These are phyloP conservation scores for Hyphodiscus hymeniophilus DNA, from an alignment of 495 filamentous ascomycete genomes.

Conservation along the genomic window DNA sequence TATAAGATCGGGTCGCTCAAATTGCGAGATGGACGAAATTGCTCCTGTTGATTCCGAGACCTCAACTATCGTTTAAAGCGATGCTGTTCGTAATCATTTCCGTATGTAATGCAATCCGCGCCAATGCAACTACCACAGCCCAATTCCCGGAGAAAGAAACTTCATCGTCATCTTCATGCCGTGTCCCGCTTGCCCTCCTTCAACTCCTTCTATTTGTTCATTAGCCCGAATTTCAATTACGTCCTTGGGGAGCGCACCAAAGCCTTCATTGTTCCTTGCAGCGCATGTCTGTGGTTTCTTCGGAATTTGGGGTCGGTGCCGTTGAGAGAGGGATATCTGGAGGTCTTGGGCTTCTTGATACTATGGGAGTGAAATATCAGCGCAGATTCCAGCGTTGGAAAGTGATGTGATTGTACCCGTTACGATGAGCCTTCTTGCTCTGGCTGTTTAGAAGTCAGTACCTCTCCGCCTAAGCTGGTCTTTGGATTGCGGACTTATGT, in stretches of 20 bases:
- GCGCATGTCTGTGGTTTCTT: constrained; percentile 97
- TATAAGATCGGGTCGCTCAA: constrained; percentile 6
- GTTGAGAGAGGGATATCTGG: constrained; percentile 96
- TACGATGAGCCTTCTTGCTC: constrained; percentile 92
- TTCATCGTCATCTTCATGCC: constrained; percentile 53
- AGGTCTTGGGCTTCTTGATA: constrained; percentile 99
- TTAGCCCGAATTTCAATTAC: not conserved
- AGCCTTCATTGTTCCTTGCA: constrained; percentile 96
- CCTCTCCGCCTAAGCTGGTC: not conserved
- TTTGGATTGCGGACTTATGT: constrained; percentile 1
- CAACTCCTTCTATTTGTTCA: constrained; percentile 74
- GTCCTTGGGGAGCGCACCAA: constrained; percentile 57
- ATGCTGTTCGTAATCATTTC: constrained; percentile 7
- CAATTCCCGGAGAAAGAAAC: constrained; percentile 11
- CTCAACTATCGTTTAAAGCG: constrained; percentile 17
- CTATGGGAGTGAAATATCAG: constrained; percentile 34
- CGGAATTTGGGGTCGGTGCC: constrained; percentile 99
- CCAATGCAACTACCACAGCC: constrained; percentile 11
- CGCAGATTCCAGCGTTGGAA: not conserved
- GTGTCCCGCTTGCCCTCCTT: constrained; percentile 93
- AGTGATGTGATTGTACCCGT: constrained; percentile 60
- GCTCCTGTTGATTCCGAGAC: constrained; percentile 15
- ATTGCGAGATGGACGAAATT: constrained; percentile 10
- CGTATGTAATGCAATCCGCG: constrained; percentile 12
- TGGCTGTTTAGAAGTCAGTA: constrained; percentile 53